Percentiles rank a stretch among this genome's conserved stretches.
phyloP scores from a whole-genome alignment of 2,329 filamentous ascomycete species.

The Colletotrichum eleusines region DNA sequence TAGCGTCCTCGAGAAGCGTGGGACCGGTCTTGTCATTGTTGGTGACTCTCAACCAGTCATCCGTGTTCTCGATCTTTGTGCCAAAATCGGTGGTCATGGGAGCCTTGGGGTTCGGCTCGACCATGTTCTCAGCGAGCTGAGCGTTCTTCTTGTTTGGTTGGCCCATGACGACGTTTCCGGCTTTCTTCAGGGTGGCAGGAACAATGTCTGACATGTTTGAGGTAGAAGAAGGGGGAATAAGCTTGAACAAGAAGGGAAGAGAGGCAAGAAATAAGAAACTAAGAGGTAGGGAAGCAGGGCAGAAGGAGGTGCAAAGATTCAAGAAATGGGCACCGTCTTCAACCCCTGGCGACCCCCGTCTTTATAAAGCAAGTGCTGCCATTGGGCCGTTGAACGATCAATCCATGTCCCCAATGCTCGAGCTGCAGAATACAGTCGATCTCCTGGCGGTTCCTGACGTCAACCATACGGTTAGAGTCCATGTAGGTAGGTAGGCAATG shows the following conservation, averaged over 20 bases:
- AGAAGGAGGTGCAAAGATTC: not conserved
- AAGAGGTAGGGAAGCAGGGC: not conserved
- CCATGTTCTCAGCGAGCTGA: constrained; percentile 70
- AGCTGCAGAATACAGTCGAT: not conserved
- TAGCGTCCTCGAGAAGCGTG: constrained; percentile 76
- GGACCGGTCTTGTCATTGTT: constrained; percentile 75
- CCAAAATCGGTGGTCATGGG: constrained; percentile 83
- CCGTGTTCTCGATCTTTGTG: constrained; percentile 77
- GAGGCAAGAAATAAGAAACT: not conserved
- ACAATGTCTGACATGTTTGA: constrained; percentile 44
- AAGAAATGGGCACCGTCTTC: not conserved
- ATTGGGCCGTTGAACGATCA: constrained; percentile 2
- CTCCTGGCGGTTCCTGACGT: constrained; percentile 24
- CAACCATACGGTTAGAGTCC: constrained; percentile 17
- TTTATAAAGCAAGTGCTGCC: constrained; percentile 2
- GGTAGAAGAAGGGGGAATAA: not conserved
- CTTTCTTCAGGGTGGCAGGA: constrained; percentile 53
- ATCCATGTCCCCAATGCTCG: not conserved
- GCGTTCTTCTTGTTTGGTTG: constrained; percentile 65
- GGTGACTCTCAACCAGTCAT: constrained; percentile 80
- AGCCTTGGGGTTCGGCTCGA: constrained; percentile 68
- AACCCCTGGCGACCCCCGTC: not conserved
- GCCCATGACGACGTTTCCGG: constrained; percentile 57
- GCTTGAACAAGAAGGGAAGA: not conserved
- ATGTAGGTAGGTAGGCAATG: no score